phyloP scores from a whole-genome alignment of 2,329 filamentous ascomycete species.

The Emergomyces orientalis region DNA sequence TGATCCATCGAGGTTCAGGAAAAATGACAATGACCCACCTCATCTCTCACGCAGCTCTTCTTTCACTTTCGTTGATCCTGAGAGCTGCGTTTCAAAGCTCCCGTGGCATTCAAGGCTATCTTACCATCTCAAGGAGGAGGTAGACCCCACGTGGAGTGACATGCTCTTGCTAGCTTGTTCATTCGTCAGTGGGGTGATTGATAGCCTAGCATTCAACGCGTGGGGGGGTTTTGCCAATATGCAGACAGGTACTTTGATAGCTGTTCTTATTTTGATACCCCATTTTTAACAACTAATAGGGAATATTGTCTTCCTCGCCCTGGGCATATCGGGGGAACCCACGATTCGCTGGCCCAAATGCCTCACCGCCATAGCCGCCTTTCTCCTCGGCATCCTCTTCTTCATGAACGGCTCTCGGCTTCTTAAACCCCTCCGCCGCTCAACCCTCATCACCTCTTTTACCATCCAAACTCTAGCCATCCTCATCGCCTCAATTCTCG shows the following conservation, averaged over 20 bases:
- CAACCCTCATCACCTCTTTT: constrained; percentile 33
- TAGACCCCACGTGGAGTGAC: constrained; percentile 11
- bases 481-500: constrained; percentile 27
- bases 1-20: neutral
- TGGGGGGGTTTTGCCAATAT: constrained; percentile 18
- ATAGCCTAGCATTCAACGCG: constrained; percentile 16
- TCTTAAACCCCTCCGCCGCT: constrained; percentile 28
- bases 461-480: constrained; percentile 30
- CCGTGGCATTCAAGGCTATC: neutral
- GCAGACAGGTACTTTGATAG: constrained; percentile 13
- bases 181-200: constrained; percentile 16
- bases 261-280: neutral
- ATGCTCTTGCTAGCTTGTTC: constrained; percentile 14
- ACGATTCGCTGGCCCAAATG: constrained; percentile 36
- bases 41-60: constrained; percentile 12
- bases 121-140: constrained; percentile 13
- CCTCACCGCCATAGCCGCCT: constrained; percentile 32
- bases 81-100: constrained; percentile 1
- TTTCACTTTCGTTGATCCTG: constrained; percentile 12
- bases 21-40: neutral
- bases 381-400: constrained; percentile 32
- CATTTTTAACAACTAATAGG: constrained; percentile 20
- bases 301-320: constrained; percentile 37
- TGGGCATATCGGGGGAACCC: constrained; percentile 36
- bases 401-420: constrained; percentile 30